Conservation (phyloP, 371 early-diverging fungal species). For the Mucor indicus region DNA sequence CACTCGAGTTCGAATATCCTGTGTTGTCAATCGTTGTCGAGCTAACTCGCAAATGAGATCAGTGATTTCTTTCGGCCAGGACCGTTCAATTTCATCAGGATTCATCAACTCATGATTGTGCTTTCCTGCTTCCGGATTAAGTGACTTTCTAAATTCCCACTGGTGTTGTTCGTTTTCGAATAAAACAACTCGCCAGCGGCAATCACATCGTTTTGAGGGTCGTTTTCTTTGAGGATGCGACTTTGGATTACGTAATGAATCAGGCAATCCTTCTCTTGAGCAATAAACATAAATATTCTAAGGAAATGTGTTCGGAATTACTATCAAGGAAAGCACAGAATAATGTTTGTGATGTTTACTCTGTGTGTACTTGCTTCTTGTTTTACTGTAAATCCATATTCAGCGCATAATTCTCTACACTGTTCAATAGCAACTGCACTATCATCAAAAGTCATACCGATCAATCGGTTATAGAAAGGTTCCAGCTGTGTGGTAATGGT, state of each 20-base stretch:
- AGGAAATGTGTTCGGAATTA: not conserved
- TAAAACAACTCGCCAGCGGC: slow-evolving; percentile 60
- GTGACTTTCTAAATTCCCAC: slow-evolving; percentile 61
- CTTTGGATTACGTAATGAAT: slow-evolving; percentile 58
- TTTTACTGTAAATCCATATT: slow-evolving; percentile 55
- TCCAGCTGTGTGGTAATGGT: too few relatives aligned
- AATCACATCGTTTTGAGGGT: slow-evolving; percentile 60
- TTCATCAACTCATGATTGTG: slow-evolving; percentile 58
- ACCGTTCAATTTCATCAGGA: slow-evolving; percentile 56
- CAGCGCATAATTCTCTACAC: slow-evolving; percentile 48
- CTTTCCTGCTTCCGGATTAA: slow-evolving; percentile 55
- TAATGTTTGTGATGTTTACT: slow-evolving; percentile 21
- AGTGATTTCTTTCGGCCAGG: slow-evolving; percentile 57
- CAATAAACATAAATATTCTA: slow-evolving; percentile 66
- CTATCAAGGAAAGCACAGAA: not conserved
- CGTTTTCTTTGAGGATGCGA: slow-evolving; percentile 56
- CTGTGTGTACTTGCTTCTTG: slow-evolving; percentile 56
- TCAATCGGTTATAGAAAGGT: slow-evolving; percentile 42
- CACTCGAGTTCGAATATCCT: slow-evolving; percentile 52
- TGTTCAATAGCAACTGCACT: slow-evolving; percentile 34
- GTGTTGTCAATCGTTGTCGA: slow-evolving; percentile 48
- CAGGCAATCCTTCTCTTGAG: slow-evolving; percentile 63
- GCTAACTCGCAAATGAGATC: slow-evolving; percentile 51
- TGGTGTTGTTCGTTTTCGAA: slow-evolving; percentile 44
- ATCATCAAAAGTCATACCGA: slow-evolving; percentile 21